Conservation (phyloP, 1,284 basidiomycete species). For the Moniliophthora roreri region DNA sequence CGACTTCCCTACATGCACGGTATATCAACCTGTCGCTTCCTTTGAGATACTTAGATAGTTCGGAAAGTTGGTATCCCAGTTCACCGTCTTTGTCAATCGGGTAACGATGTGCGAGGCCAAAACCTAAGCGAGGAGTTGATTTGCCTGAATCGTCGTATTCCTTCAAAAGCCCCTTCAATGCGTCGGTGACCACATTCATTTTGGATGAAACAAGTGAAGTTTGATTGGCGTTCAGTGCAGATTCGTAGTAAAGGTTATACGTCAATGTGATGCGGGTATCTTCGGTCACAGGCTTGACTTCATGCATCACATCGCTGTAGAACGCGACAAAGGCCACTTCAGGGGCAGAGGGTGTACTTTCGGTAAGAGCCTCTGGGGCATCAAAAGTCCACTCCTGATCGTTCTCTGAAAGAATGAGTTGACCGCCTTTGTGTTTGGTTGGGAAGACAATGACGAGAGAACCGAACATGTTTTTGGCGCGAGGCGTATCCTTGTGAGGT, state of each 20-base stretch:
- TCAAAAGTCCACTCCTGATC: constrained; percentile 33
- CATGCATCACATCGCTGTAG: constrained; percentile 45
- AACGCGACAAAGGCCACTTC: constrained; percentile 35
- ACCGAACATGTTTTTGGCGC: constrained; percentile 38
- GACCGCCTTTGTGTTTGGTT: constrained; percentile 40
- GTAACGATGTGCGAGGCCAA: no score
- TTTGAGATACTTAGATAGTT: no score
- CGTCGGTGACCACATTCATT: no score
- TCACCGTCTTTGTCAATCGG: no score
- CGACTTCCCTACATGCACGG: no score
- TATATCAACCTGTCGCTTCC: no score
- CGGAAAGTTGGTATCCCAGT: no score
- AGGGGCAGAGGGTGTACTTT: neutral
- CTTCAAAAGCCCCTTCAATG: no score
- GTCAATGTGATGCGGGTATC: constrained; percentile 42
- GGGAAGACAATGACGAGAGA: constrained; percentile 44
- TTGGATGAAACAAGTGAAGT: no score
- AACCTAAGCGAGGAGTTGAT: no score
- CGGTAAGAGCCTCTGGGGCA: constrained; percentile 22
- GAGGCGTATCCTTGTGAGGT: constrained; percentile 40
- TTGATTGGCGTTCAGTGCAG: no score
- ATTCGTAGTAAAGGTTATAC: constrained; percentile 36
- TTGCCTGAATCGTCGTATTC: no score
- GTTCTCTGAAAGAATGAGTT: constrained; percentile 33
- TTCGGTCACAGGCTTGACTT: constrained; percentile 36